phyloP scores from a whole-genome alignment of 75 land plant genomes.

The Pinus tabuliformis region DNA sequence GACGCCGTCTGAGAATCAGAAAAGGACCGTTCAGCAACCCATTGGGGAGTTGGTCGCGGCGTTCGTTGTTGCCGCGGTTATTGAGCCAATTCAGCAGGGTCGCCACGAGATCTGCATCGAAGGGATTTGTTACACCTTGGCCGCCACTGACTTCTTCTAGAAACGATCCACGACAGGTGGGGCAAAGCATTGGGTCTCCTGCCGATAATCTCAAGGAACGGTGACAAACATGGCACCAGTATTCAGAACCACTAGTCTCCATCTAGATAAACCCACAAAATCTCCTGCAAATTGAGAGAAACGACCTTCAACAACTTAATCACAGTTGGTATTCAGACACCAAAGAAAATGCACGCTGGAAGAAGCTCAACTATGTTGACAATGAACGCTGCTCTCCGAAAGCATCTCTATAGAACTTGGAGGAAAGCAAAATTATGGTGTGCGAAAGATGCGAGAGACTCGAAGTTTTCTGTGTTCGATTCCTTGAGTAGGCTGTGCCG shows the following conservation, averaged over 20 bases:
- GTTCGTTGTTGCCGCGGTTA: background rate
- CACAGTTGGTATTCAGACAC: too few relatives aligned
- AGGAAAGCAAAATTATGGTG: constrained; percentile 2
- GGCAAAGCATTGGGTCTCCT: background rate
- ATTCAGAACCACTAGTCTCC: background rate
- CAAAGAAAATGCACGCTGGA: too few relatives aligned
- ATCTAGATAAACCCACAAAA: background rate
- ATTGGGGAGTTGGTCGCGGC: background rate
- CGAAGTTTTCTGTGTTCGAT: too few relatives aligned
- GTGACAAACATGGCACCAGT: constrained; percentile 6
- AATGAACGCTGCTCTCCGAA: too few relatives aligned
- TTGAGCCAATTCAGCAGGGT: background rate
- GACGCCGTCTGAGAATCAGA: constrained; percentile 19
- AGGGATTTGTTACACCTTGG: background rate
- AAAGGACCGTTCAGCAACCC: constrained; percentile 11
- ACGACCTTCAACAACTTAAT: too few relatives aligned
- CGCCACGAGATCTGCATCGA: background rate
- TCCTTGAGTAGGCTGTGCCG: too few relatives aligned
- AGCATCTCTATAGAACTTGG: too few relatives aligned
- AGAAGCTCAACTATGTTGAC: too few relatives aligned
- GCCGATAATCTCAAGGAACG: background rate
- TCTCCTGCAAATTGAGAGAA: too few relatives aligned
- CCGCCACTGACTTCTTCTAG: background rate
- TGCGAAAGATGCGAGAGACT: too few relatives aligned
- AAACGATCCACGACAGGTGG: background rate